phyloP scores from a whole-genome alignment of 345 rosid genomes.

The Geranium brycei region DNA sequence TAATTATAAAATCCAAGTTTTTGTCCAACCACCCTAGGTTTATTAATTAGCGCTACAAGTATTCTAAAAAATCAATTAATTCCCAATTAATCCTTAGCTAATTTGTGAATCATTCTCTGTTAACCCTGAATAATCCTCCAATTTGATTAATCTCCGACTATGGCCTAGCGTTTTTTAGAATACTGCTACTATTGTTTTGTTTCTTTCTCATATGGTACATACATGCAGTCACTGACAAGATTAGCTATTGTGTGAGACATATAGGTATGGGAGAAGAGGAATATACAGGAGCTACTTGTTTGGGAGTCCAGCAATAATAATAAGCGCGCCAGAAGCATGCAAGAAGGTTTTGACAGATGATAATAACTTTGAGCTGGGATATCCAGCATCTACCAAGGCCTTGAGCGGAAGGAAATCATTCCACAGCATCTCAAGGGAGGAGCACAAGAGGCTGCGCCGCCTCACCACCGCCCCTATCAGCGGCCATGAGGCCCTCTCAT shows the following conservation, averaged over 20 bases:
- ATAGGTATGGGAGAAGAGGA: conserved; percentile 21
- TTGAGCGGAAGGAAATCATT: conserved; percentile 17
- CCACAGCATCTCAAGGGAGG: background rate
- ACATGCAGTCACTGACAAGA: too few relatives aligned
- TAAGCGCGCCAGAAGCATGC: conserved; percentile 18
- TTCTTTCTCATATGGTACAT: too few relatives aligned
- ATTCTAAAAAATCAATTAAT: too few relatives aligned
- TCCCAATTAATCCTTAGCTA: too few relatives aligned
- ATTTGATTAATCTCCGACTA: too few relatives aligned
- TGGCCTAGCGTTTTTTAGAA: too few relatives aligned
- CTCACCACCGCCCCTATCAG: conserved; percentile 22
- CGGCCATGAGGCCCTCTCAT: conserved; percentile 20
- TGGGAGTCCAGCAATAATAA: conserved; percentile 20
- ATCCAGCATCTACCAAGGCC: conserved; percentile 12
- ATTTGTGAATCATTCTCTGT: too few relatives aligned
- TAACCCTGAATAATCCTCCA: too few relatives aligned
- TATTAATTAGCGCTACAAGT: too few relatives aligned
- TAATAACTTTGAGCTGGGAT: conserved; percentile 16
- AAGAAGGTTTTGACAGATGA: conserved; percentile 15
- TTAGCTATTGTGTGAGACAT: background rate
- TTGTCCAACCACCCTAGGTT: too few relatives aligned
- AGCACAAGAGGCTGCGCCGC: conserved; percentile 21
- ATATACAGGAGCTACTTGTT: conserved; percentile 20
- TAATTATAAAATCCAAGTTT: too few relatives aligned
- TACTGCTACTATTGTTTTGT: too few relatives aligned